A percentile compares a stretch with the other conserved stretches of the same genome.
Evolutionary conservation across 305 asterid species (phyloP).

Genomic region (Solanum hybrid): DNA sequence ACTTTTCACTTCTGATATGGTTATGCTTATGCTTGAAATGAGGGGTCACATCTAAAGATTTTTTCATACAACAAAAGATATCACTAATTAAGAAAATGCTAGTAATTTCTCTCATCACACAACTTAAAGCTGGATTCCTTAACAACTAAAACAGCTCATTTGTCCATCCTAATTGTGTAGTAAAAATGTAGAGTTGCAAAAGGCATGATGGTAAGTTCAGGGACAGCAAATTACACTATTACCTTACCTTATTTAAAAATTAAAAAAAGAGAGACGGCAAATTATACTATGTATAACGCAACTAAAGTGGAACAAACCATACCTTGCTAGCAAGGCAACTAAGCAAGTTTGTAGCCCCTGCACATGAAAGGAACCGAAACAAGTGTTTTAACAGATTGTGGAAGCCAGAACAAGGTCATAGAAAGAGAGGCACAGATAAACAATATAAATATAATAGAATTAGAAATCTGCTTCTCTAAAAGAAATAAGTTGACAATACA

Average conservation of each 20-base stretch:
- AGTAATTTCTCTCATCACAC: background rate
- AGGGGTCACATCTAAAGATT: background rate
- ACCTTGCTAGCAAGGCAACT: slow-evolving; percentile 79
- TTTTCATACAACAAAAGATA: background rate
- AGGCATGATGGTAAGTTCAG: background rate
- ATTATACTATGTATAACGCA: background rate
- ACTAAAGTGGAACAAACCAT: background rate
- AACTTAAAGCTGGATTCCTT: background rate
- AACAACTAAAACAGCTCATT: background rate
- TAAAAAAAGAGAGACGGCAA: background rate
- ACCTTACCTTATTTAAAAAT: background rate
- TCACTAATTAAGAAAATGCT: background rate
- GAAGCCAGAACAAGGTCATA: background rate
- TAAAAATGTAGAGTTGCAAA: background rate
- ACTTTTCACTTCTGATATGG: background rate
- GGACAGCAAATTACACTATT: background rate
- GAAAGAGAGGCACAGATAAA: background rate
- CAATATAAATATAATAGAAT: background rate
- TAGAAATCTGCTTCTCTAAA: background rate
- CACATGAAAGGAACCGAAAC: background rate
- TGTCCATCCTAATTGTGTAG: background rate
- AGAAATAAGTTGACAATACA: background rate
- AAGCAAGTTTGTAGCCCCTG: slow-evolving; percentile 93
- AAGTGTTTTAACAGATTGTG: background rate
- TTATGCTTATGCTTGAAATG: background rate